Evolutionary conservation across 1,284 basidiomycete species (phyloP), one percentile per base, ranked within the genome.

Genomic region (Naganishia cerealis): DNA sequence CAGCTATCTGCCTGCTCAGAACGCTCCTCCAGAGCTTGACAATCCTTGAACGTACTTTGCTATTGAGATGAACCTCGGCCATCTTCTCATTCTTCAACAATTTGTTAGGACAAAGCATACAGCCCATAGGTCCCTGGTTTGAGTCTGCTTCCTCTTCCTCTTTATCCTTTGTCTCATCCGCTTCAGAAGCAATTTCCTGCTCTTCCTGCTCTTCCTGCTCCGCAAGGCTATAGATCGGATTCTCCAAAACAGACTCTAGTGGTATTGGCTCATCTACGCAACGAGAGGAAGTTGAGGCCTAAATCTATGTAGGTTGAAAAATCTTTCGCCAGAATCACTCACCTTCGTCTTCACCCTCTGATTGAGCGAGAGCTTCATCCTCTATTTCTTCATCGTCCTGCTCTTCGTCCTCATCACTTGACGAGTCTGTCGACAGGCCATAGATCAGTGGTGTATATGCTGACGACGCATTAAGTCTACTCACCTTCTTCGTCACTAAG

Each of bases 61-160:
- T 88, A 21, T 80, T 81, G 67, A 84, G 80, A 79, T 93, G 91
- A 13, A 85, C 79, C 67, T 83, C 80, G 16, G 85, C 82, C 86
- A 90, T 88, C 63, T 82, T 83, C 15, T 75, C 70, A 65, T 86
- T 85, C 78, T 91, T 91, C 63, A 93, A 82, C 21, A 84, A 73
- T 75, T 89, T 91, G 40, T 87, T 87, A 6, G 88, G 90, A 78
- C 91, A 93, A 10, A 89, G 76, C 4, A 89, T 83, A 75, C 91
- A 92, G 36, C 82, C 83, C 83, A 63, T 42, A 9, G 61, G 61
- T 29, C 61, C 61, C 7, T 50, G 38, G n/a, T 39, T 36, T 12
- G 24, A 16, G 12, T 24, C 39, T 18, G 21, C 38, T 33, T 59
- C 57, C 18, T 26, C 85, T 82, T 74, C 74, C 13, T 9, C 46